Percentiles rank a stretch among this genome's conserved stretches.
Conservation (phyloP, 768 basidiomycete genomes). For the Boletus patriciae region DNA sequence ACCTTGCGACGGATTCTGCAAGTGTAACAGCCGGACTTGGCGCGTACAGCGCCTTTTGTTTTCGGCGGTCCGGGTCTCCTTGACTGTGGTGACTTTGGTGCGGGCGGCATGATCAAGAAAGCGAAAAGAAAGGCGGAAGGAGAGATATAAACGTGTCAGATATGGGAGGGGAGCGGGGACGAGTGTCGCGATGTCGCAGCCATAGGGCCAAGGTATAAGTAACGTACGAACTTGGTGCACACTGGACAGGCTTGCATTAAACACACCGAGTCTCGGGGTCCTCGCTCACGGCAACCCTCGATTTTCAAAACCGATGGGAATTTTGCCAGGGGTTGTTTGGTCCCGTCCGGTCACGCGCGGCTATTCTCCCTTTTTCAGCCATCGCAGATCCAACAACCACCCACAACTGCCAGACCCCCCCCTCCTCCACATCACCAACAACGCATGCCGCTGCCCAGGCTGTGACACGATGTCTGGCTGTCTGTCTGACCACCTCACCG, state of each 20-base stretch:
- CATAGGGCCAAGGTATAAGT: slow-evolving; percentile 34
- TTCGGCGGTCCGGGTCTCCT: slow-evolving; percentile 59
- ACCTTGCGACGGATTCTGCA: slow-evolving; percentile 87
- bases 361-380: slow-evolving; percentile 11
- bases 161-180: slow-evolving; percentile 7
- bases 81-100: slow-evolving; percentile 42
- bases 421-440: too few species aligned
- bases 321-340: slow-evolving; percentile 22
- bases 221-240: slow-evolving; percentile 22
- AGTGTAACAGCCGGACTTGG: slow-evolving; percentile 88
- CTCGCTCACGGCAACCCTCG: slow-evolving; percentile 18
- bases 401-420: background rate
- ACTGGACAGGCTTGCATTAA: slow-evolving; percentile 3
- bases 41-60: slow-evolving; percentile 78
- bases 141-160: background rate
- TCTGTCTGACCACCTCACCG: background rate
- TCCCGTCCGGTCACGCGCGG: slow-evolving; percentile 25
- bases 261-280: slow-evolving; percentile 22
- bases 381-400: slow-evolving; percentile 23
- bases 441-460: too few species aligned
- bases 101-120: slow-evolving; percentile 31
- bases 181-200: slow-evolving; percentile 20
- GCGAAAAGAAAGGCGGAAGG: background rate
- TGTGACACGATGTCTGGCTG: too few species aligned
- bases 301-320: slow-evolving; percentile 24